Evolutionary conservation across 208 protist species (phyloP).

Genomic region (Wallacemonas sp.): DNA sequence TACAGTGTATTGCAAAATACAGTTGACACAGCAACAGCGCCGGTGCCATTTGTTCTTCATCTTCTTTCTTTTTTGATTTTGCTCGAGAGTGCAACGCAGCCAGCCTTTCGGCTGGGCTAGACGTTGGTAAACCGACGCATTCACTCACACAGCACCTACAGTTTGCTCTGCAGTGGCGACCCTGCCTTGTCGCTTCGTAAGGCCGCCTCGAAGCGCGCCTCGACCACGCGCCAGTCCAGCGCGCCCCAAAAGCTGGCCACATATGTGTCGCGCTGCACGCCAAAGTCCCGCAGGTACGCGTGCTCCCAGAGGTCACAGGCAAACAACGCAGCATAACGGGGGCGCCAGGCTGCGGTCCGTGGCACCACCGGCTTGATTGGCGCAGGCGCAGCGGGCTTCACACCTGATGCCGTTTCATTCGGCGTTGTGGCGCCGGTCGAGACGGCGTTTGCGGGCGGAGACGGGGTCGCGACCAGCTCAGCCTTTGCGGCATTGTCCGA

Average conservation of each 20-base stretch:
- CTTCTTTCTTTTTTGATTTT: neutral
- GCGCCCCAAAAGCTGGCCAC: conserved; percentile 28
- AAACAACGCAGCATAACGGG: conserved; percentile 17
- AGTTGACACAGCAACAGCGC: too few species aligned
- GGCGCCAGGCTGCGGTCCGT: neutral
- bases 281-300: conserved; percentile 42
- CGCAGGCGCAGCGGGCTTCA: neutral
- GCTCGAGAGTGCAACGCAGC: too few species aligned
- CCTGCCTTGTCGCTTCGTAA: too few species aligned
- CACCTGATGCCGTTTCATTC: neutral
- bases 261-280: conserved; percentile 25
- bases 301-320: conserved; percentile 53
- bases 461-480: too few species aligned
- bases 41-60: too few species aligned
- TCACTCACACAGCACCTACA: too few species aligned
- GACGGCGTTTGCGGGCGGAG: neutral
- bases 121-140: too few species aligned
- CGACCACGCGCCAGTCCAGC: conserved; percentile 31
- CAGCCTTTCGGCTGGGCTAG: too few species aligned
- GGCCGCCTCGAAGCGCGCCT: neutral
- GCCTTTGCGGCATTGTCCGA: too few species aligned
- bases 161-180: neutral
- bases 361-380: neutral
- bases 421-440: neutral
- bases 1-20: too few species aligned